Conservation (phyloP, 2,329 filamentous ascomycete species). For the Zasmidium angulare region DNA sequence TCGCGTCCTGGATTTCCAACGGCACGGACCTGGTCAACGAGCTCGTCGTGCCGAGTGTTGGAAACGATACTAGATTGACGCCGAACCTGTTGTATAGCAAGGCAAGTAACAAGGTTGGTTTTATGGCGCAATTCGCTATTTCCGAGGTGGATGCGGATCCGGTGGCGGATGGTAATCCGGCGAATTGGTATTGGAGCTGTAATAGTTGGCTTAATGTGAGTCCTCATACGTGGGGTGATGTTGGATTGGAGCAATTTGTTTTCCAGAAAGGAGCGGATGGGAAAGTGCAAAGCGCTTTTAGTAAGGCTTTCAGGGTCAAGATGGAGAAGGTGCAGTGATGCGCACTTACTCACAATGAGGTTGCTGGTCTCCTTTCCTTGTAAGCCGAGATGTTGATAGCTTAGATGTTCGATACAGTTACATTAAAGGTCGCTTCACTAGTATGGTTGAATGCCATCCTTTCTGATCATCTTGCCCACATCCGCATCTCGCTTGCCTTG, state of each 20-base stretch:
- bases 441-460: constrained; percentile 23
- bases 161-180: neutral
- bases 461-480: constrained; percentile 39
- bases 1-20: neutral
- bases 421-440: no score
- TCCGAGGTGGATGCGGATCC: neutral
- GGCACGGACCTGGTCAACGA: neutral
- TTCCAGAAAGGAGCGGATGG: neutral
- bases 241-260: constrained; percentile 1
- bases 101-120: neutral
- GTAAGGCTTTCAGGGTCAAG: neutral
- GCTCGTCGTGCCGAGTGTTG: neutral
- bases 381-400: no score
- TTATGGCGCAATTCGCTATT: neutral
- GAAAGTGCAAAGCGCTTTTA: neutral
- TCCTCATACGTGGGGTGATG: neutral
- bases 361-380: no score
- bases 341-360: no score
- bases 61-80: neutral
- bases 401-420: no score
- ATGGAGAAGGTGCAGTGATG: neutral
- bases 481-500: constrained; percentile 42
- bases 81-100: neutral
- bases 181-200: neutral
- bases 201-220: neutral